These are phyloP conservation scores for Salisapilia sapeloensis DNA, from an alignment of 352 stramenopile genomes.

Conservation along the genomic window DNA sequence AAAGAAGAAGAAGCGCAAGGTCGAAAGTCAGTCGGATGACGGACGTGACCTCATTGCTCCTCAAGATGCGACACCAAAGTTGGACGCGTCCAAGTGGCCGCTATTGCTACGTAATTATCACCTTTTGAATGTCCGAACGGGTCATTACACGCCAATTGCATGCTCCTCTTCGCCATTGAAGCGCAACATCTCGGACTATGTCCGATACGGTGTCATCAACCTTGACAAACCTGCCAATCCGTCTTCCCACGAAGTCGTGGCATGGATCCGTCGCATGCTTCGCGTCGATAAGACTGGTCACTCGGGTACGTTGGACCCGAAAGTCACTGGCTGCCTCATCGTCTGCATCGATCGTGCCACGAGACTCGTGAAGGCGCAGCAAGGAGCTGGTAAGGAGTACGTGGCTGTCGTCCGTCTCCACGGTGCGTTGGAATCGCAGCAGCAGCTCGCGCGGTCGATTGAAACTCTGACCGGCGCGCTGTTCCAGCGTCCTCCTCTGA, in stretches of 20 bases:
- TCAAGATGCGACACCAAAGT: slow-evolving; percentile 67
- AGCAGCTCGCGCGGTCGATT: slow-evolving; percentile 88
- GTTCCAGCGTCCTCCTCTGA: slow-evolving; percentile 99
- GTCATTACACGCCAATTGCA: slow-evolving; percentile 99
- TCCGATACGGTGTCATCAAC: slow-evolving; percentile 99
- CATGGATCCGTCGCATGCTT: slow-evolving; percentile 99
- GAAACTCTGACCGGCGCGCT: slow-evolving; percentile 98
- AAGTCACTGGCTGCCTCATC: slow-evolving; percentile 99
- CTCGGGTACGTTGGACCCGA: slow-evolving; percentile 98
- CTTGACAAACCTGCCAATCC: slow-evolving; percentile 99
- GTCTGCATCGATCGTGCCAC: slow-evolving; percentile 99
- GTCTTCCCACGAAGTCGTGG: slow-evolving; percentile 98
- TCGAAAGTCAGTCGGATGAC: slow-evolving; percentile 7
- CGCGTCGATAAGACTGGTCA: slow-evolving; percentile 99
- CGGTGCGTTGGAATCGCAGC: slow-evolving; percentile 86
- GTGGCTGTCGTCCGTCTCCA: slow-evolving; percentile 97
- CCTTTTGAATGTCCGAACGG: slow-evolving; percentile 95
- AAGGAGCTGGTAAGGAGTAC: slow-evolving; percentile 99
- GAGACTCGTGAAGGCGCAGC: slow-evolving; percentile 74
- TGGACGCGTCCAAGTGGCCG: slow-evolving; percentile 97
- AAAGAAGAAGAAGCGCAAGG: slow-evolving; percentile 84
- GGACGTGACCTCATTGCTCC: slow-evolving; percentile 68
- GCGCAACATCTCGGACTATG: slow-evolving; percentile 93
- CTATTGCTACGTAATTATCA: slow-evolving; percentile 99
- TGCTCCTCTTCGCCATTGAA: slow-evolving; percentile 93